phyloP scores from a whole-genome alignment of 768 basidiomycete species.

The Amanita brunnescens region DNA sequence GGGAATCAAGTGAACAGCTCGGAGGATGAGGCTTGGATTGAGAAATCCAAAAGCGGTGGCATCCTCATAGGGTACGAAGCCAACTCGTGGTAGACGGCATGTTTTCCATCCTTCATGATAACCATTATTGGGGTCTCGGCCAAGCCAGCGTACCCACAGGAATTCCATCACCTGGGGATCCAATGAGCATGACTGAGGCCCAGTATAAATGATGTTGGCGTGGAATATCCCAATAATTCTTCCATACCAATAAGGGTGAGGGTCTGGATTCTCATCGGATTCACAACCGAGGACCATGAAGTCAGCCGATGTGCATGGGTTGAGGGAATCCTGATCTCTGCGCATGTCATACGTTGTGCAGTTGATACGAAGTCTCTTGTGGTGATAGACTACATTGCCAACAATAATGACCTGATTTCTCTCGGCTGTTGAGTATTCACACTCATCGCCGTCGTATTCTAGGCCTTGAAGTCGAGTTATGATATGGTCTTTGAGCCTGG shows the following conservation, averaged over 20 bases:
- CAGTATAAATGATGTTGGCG: slow-evolving; percentile 13
- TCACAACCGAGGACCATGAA: background rate
- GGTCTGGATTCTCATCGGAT: background rate
- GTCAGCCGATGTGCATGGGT: slow-evolving; percentile 17
- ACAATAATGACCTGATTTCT: slow-evolving; percentile 8
- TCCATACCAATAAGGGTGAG: slow-evolving; percentile 25
- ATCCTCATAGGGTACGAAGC: slow-evolving; percentile 10
- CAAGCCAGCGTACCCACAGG: background rate
- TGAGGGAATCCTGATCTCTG: slow-evolving; percentile 30
- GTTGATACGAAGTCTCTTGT: slow-evolving; percentile 25
- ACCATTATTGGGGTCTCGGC: slow-evolving; percentile 13
- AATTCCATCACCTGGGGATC: background rate
- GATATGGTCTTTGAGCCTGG: slow-evolving; percentile 20
- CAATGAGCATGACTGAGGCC: background rate
- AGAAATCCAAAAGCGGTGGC: background rate
- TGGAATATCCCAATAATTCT: slow-evolving; percentile 23
- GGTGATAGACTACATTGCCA: slow-evolving; percentile 16
- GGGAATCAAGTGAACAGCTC: background rate
- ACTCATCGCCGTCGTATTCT: slow-evolving; percentile 18
- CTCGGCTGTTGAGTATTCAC: slow-evolving; percentile 14
- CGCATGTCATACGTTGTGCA: slow-evolving; percentile 36
- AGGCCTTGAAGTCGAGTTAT: slow-evolving; percentile 17
- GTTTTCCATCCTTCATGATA: slow-evolving; percentile 8
- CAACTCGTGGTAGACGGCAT: slow-evolving; percentile 12
- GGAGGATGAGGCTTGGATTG: background rate